Conservation (phyloP, 2,329 filamentous ascomycete species). For the Fusarium sp. region DNA sequence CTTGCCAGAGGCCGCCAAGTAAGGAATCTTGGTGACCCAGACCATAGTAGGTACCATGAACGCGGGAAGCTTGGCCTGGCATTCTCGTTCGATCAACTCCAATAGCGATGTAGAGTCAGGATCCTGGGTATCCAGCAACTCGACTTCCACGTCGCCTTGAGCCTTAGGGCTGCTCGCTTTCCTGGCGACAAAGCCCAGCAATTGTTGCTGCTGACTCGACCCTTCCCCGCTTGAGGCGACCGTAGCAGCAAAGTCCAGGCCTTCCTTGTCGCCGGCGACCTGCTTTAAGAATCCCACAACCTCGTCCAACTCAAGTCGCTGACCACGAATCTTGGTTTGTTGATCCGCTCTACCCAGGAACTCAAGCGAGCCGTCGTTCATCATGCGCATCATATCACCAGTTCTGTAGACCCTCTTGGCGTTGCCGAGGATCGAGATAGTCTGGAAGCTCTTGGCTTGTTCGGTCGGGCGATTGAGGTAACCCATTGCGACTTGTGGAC, state of each 20-base stretch:
- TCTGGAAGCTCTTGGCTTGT: constrained; percentile 20
- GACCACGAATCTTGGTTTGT: constrained; percentile 28
- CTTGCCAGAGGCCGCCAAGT: constrained; percentile 22
- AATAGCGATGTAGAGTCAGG: neutral
- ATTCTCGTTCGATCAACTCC: neutral
- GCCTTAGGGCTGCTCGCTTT: neutral
- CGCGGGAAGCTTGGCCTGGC: constrained; percentile 6
- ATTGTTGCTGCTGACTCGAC: neutral
- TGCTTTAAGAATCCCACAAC: constrained; percentile 17
- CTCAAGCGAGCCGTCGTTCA: constrained; percentile 19
- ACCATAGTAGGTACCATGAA: constrained; percentile 22
- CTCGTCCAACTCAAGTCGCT: constrained; percentile 22
- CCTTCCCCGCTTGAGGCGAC: neutral
- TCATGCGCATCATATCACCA: constrained; percentile 34
- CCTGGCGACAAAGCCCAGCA: neutral
- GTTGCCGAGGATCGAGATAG: neutral
- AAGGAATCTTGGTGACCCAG: constrained; percentile 21
- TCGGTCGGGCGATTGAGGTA: constrained; percentile 17
- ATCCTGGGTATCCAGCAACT: neutral
- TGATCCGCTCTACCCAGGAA: constrained; percentile 21
- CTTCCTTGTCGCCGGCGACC: neutral
- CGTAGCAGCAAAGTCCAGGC: constrained; percentile 19
- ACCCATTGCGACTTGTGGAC: constrained; percentile 20
- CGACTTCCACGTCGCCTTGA: neutral
- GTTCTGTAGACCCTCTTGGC: constrained; percentile 18